Base-by-base conservation (phyloP, 2,329 filamentous ascomycete species). In the Colletotrichum scovillei region DNA sequence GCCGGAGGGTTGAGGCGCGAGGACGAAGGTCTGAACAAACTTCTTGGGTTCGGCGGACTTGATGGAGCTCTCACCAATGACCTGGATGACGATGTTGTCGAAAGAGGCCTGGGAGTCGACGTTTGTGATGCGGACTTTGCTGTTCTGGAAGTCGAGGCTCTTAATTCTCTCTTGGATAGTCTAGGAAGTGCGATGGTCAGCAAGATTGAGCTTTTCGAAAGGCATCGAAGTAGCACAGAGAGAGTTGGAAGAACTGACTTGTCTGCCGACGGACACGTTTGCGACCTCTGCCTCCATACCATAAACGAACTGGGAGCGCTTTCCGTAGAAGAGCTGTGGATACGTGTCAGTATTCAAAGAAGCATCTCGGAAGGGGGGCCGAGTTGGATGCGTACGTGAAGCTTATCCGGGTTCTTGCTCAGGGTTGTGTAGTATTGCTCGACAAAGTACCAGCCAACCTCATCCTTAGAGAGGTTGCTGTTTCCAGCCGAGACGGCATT, bases 401-500 rank as follows among this genome's bases (percentile, higher is more conserved):
- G 93, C 86, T 97, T 97, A 82, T 98, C 95, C 26, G 97, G 95
- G 77, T 88, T 94, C 85, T 96, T 95, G 91, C 95, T 98, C 81
- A 99, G 87, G 75, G 95, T 99, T 78, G 94, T 98, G 87, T 99
- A 99, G 89, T 98, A 99, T 85, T 98, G 95, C 90, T 98, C 95
- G 72, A 99, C 97, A 79, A 99, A 99, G 87, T 96, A 98, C 97
- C 97, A 99, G 84, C 95, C 97, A 78, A 99, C 95, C 87, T 98
- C 95, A 83, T 98, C 95, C 88, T 98, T 98, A 79, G 88, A 87
- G 53, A 91, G 85, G 78, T 89, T 87, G 80, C 81, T 85, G 78
- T 82, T 85, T 69, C 79, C 79, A 53, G 80, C 76, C 75, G 79
- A 78, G 22, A 63, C 42, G 57, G 81, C 78, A 73, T 81, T 78